phyloP scores from a whole-genome alignment of 306 rosid genomes.

The Medicago truncatula region DNA sequence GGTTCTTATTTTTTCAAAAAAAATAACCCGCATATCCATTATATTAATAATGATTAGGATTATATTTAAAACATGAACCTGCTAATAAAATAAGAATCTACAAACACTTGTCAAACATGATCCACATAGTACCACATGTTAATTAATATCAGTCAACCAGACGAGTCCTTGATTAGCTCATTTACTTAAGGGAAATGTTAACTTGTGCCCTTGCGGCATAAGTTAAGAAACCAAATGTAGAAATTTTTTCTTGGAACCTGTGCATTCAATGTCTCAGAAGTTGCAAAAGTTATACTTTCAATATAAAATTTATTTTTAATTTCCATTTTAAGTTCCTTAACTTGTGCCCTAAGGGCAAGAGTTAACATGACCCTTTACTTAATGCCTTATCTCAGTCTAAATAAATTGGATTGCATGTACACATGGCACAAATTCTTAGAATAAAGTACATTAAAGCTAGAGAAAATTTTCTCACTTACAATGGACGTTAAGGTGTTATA shows the following conservation, averaged over 20 bases:
- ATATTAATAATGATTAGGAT: neutral
- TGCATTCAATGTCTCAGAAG: too few species aligned
- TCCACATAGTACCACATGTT: neutral
- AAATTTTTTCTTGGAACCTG: too few species aligned
- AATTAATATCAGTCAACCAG: neutral
- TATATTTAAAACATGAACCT: neutral
- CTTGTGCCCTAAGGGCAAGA: too few species aligned
- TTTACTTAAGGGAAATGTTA: too few species aligned
- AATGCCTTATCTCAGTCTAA: neutral
- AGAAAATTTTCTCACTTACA: neutral
- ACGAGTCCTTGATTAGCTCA: neutral
- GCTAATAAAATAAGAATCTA: neutral
- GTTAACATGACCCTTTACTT: too few species aligned
- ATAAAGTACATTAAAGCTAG: conserved; percentile 8
- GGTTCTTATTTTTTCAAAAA: neutral
- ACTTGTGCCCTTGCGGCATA: too few species aligned
- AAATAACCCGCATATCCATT: neutral
- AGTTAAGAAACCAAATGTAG: too few species aligned
- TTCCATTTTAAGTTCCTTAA: too few species aligned
- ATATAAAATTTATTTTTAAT: too few species aligned
- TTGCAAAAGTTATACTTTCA: too few species aligned
- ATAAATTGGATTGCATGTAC: neutral
- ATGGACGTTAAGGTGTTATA: neutral
- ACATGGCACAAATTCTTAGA: neutral
- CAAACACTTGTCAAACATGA: too few species aligned